phyloP scores from a whole-genome alignment of 2,329 filamentous ascomycete species.

The Bisporella sp. region DNA sequence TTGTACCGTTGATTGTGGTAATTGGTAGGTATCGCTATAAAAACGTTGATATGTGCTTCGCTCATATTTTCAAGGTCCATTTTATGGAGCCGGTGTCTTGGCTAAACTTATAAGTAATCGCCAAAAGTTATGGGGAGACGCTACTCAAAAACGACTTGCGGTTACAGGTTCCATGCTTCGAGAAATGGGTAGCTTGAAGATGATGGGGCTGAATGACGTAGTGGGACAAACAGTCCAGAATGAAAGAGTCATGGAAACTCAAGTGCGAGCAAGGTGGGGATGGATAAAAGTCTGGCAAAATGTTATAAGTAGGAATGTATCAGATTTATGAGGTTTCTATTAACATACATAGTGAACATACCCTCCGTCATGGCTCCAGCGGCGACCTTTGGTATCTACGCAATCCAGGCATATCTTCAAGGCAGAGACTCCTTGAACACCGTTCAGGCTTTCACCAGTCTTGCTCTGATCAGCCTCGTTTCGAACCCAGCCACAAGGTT shows the following conservation, averaged over 20 bases:
- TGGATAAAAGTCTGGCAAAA: slow-evolving; percentile 2
- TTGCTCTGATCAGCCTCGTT: slow-evolving; percentile 2
- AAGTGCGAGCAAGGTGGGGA: slow-evolving; percentile 11
- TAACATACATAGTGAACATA: neutral
- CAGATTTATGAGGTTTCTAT: neutral
- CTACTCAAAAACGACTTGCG: slow-evolving; percentile 34
- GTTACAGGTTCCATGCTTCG: slow-evolving; percentile 33
- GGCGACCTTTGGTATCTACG: slow-evolving; percentile 2
- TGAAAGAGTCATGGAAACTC: slow-evolving; percentile 11
- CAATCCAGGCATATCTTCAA: slow-evolving; percentile 1
- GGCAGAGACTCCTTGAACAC: neutral
- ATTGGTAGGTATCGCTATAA: slow-evolving; percentile 5
- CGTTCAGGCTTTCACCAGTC: slow-evolving; percentile 4
- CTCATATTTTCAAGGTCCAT: slow-evolving; percentile 3
- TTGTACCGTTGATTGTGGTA: slow-evolving; percentile 14
- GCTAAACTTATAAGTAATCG: slow-evolving; percentile 10
- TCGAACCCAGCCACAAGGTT: slow-evolving; percentile 1
- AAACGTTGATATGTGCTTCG: neutral
- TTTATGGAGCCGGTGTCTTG: neutral
- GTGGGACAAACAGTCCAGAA: slow-evolving; percentile 27
- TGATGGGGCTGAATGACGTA: slow-evolving; percentile 33
- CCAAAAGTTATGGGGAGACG: slow-evolving; percentile 31
- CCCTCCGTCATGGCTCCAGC: neutral
- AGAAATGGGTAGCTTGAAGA: slow-evolving; percentile 38
- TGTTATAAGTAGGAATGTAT: neutral